phyloP scores from a whole-genome alignment of 495 filamentous ascomycete species.

The Bacidia gigantensis region DNA sequence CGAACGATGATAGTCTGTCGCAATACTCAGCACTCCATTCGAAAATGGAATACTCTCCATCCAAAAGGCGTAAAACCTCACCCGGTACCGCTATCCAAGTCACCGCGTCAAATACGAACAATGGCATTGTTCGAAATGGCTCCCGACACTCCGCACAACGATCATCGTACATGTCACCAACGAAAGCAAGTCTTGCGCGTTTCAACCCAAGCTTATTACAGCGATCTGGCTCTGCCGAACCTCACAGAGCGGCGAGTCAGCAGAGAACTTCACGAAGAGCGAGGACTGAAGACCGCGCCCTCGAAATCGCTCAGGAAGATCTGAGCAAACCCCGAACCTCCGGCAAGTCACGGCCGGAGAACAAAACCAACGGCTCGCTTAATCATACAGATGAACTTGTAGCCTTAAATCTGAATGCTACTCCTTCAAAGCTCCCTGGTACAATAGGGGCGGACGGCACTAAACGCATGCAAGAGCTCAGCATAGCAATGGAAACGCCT shows the following conservation, averaged over 20 bases:
- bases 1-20: neutral
- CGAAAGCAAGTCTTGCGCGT: slow-evolving; percentile 47
- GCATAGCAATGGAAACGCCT: neutral
- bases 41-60: slow-evolving; percentile 39
- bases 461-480: neutral
- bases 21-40: neutral
- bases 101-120: slow-evolving; percentile 23
- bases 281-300: neutral
- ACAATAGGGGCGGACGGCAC: neutral
- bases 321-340: neutral
- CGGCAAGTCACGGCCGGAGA: too few relatives aligned
- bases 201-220: slow-evolving; percentile 46
- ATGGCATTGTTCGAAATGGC: slow-evolving; percentile 19
- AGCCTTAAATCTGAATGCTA: neutral
- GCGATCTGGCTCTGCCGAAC: slow-evolving; percentile 30
- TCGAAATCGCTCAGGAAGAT: neutral
- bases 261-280: neutral
- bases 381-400: neutral
- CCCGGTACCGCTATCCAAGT: slow-evolving; percentile 26
- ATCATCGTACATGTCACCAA: slow-evolving; percentile 53
- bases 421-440: neutral
- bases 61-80: slow-evolving; percentile 52
- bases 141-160: slow-evolving; percentile 23
- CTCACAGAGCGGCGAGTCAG: slow-evolving; percentile 8
- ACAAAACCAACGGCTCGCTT: neutral